phyloP scores from a whole-genome alignment of 2,329 filamentous ascomycete species.

The Ophiostoma quercus region DNA sequence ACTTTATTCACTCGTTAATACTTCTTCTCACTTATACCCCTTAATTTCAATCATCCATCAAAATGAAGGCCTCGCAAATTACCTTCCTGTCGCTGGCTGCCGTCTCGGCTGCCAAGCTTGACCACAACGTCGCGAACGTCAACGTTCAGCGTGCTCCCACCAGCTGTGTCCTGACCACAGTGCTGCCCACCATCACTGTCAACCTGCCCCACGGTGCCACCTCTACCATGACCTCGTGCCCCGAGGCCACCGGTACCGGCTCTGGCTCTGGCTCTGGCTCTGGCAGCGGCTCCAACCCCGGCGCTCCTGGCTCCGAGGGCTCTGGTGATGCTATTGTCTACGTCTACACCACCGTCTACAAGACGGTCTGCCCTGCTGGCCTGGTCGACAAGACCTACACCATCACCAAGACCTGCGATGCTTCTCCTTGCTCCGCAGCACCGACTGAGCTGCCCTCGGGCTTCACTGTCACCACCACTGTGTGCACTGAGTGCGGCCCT shows the following conservation, averaged over 20 bases:
- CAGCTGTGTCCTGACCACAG: constrained; percentile 24
- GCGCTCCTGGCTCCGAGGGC: background rate
- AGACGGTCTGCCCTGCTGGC: constrained; percentile 23
- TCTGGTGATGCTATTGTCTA: background rate
- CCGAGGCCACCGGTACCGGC: constrained; percentile 16
- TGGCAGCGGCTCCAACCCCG: background rate
- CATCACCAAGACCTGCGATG: constrained; percentile 28
- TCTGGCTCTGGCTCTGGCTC: background rate
- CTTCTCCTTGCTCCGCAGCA: constrained; percentile 21
- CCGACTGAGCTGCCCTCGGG: constrained; percentile 22
- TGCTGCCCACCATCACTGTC: constrained; percentile 24
- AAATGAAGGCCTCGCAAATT: constrained; percentile 21
- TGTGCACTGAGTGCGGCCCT: constrained; percentile 24
- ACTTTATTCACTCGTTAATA: background rate
- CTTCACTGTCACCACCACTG: constrained; percentile 26
- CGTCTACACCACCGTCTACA: constrained; percentile 25
- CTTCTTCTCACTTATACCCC: background rate
- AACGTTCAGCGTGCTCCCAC: background rate
- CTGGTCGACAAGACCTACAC: constrained; percentile 26
- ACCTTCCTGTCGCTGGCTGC: constrained; percentile 20
- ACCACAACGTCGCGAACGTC: constrained; percentile 11
- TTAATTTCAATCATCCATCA: constrained; percentile 11
- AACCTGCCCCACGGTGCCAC: constrained; percentile 11
- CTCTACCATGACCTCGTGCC: constrained; percentile 17
- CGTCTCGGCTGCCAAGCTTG: constrained; percentile 16